Percentiles rank a stretch among this genome's conserved stretches.
Conservation (phyloP, 129 eudicot genomes). For the Flaveria brownii region DNA sequence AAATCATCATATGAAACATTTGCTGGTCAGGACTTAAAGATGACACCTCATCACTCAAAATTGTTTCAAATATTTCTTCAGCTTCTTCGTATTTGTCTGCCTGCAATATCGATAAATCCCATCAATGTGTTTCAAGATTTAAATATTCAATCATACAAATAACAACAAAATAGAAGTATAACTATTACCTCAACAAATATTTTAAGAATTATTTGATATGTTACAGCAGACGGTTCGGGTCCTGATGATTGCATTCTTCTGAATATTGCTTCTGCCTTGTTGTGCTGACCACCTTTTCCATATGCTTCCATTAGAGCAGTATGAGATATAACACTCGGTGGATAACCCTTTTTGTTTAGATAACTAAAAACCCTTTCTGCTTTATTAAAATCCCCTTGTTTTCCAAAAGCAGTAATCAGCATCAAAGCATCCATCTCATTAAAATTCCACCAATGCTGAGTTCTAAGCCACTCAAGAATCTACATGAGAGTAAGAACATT, state of each 20-base stretch:
- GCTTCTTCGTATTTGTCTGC: constrained; percentile 85
- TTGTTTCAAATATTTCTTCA: constrained; percentile 74
- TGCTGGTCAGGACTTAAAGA: constrained; percentile 77
- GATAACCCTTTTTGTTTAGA: constrained; percentile 76
- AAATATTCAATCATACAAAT: not conserved
- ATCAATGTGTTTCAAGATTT: constrained; percentile 11
- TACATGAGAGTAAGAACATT: constrained; percentile 25
- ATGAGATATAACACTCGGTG: constrained; percentile 77
- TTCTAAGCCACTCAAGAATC: constrained; percentile 95
- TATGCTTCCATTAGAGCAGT: constrained; percentile 98
- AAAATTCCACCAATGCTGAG: constrained; percentile 97
- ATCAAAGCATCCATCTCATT: constrained; percentile 85
- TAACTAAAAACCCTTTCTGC: constrained; percentile 78
- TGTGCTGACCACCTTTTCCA: constrained; percentile 85
- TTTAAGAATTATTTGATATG: constrained; percentile 91
- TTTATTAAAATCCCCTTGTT: constrained; percentile 75
- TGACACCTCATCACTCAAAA: constrained; percentile 54
- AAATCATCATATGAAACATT: constrained; percentile 99
- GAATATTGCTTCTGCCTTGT: constrained; percentile 83
- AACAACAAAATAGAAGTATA: not conserved
- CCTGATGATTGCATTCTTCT: constrained; percentile 89
- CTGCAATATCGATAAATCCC: constrained; percentile 44
- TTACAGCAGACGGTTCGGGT: constrained; percentile 92
- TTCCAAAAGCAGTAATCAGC: constrained; percentile 97
- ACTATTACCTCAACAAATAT: constrained; percentile 75